These are phyloP conservation scores for Candida sp. DNA, from an alignment of 1,139 yeast genomes.

Conservation along the genomic window DNA sequence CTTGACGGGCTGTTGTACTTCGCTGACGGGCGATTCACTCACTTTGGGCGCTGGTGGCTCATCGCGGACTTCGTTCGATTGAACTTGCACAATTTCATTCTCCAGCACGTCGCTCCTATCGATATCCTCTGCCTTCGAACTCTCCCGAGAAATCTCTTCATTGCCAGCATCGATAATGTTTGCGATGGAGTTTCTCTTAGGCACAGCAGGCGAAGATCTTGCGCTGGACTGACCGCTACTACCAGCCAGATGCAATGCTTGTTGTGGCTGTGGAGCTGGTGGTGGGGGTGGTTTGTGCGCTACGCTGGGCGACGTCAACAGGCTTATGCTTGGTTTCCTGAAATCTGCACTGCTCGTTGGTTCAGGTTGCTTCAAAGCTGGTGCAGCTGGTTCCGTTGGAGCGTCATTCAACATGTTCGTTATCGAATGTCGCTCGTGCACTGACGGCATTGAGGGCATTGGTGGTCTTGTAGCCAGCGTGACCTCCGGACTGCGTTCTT, in stretches of 20 bases:
- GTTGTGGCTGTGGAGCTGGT: background rate
- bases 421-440: constrained; percentile 32
- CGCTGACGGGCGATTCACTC: background rate
- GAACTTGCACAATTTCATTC: background rate
- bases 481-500: constrained; percentile 6
- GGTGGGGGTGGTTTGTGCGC: constrained; percentile 5
- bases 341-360: constrained; percentile 5
- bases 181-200: constrained; percentile 46
- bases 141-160: constrained; percentile 22
- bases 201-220: constrained; percentile 10
- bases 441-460: constrained; percentile 13
- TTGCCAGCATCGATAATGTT: constrained; percentile 42
- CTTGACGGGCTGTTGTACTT: background rate
- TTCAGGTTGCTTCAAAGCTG: background rate
- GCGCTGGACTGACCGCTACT: constrained; percentile 9
- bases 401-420: constrained; percentile 31
- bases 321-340: constrained; percentile 11
- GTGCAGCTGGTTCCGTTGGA: constrained; percentile 14
- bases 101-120: background rate
- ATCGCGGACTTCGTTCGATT: background rate
- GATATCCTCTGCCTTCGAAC: background rate
- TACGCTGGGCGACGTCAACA: constrained; percentile 9
- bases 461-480: constrained; percentile 6
- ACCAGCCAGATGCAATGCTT: background rate
- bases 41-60: background rate